Percentiles rank a stretch among this genome's conserved stretches.
phyloP scores from a whole-genome alignment of 768 basidiomycete genomes.

The Rhizopogon vulgaris region DNA sequence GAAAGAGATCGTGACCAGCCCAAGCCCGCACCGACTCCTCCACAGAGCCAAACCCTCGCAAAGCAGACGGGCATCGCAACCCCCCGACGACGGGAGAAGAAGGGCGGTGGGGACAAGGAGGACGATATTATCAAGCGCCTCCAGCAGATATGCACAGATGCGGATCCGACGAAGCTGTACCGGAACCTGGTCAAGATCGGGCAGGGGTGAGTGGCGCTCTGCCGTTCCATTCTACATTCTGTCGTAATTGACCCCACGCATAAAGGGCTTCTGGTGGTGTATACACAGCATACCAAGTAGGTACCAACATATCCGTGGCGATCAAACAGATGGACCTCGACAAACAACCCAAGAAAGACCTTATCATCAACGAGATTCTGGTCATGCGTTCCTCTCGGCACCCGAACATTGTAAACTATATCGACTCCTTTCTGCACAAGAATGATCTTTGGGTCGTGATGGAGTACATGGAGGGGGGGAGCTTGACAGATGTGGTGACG shows the following conservation, averaged over 20 bases:
- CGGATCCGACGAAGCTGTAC: slow-evolving; percentile 92
- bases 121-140: slow-evolving; percentile 89
- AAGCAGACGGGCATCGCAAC: slow-evolving; percentile 72
- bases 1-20: slow-evolving; percentile 32
- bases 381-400: slow-evolving; percentile 96
- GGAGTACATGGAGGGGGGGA: slow-evolving; percentile 99
- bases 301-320: slow-evolving; percentile 88
- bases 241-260: slow-evolving; percentile 3
- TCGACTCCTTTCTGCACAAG: slow-evolving; percentile 96
- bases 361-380: slow-evolving; percentile 99
- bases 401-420: slow-evolving; percentile 99
- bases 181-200: slow-evolving; percentile 94
- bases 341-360: slow-evolving; percentile 98
- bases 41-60: slow-evolving; percentile 37
- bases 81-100: slow-evolving; percentile 81
- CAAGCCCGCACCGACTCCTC: slow-evolving; percentile 50
- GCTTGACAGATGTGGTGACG: slow-evolving; percentile 88
- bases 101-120: slow-evolving; percentile 47
- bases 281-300: slow-evolving; percentile 97
- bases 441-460: slow-evolving; percentile 99
- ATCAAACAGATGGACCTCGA: slow-evolving; percentile 99
- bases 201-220: slow-evolving; percentile 67
- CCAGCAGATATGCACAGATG: slow-evolving; percentile 94
- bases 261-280: slow-evolving; percentile 92
- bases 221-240: slow-evolving; percentile 1